phyloP scores from a whole-genome alignment of 192 early-diverging fungal species.

The Gamsiella multidivaricata region DNA sequence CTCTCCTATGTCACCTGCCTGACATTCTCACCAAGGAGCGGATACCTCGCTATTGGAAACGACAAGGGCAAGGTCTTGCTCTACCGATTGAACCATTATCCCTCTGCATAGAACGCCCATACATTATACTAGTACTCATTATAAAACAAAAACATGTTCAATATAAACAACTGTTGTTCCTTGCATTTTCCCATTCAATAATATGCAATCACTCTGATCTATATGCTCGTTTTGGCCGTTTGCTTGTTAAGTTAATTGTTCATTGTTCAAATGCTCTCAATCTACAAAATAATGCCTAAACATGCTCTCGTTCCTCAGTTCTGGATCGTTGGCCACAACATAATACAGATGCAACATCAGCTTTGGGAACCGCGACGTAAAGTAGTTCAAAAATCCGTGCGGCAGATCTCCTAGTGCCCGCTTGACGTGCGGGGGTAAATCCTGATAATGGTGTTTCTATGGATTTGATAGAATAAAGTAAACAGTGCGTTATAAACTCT shows the following conservation, averaged over 20 bases:
- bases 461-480: neutral
- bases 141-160: neutral
- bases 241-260: neutral
- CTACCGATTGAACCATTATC: slow-evolving; percentile 80
- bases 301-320: slow-evolving; percentile 69
- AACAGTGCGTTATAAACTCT: neutral
- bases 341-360: slow-evolving; percentile 91
- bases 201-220: slow-evolving; percentile 1
- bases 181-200: neutral
- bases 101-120: slow-evolving; percentile 51
- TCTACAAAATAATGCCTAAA: slow-evolving; percentile 76
- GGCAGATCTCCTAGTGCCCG: slow-evolving; percentile 85
- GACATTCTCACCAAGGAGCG: slow-evolving; percentile 92
- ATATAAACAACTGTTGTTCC: neutral
- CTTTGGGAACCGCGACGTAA: slow-evolving; percentile 89
- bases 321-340: slow-evolving; percentile 76
- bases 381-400: slow-evolving; percentile 89
- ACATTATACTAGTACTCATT: neutral
- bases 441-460: slow-evolving; percentile 97
- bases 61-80: slow-evolving; percentile 90
- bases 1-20: slow-evolving; percentile 82
- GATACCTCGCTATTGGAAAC: slow-evolving; percentile 92
- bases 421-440: slow-evolving; percentile 82
- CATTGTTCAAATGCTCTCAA: neutral
- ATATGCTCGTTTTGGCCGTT: neutral